These are phyloP conservation scores for Sarocladium strictum DNA, from an alignment of 2,329 filamentous ascomycete species.

Conservation along the genomic window DNA sequence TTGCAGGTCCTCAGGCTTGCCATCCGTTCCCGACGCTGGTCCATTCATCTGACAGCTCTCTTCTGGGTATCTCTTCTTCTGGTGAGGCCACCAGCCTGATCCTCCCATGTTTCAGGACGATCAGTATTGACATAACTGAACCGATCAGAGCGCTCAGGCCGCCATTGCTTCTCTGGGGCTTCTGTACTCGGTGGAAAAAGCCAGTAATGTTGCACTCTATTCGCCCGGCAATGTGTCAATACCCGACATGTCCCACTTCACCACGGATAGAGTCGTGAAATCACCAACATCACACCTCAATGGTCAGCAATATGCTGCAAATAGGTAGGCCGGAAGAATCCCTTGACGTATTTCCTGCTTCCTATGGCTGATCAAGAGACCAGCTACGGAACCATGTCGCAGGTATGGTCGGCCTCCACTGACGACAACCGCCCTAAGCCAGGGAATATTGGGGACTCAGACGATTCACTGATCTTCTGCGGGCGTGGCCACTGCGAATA, in stretches of 20 bases:
- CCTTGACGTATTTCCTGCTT: not conserved
- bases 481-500: slow-evolving; percentile 22
- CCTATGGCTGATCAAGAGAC: not conserved
- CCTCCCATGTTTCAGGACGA: too few species aligned
- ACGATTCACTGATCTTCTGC: slow-evolving; percentile 25
- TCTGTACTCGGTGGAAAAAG: slow-evolving; percentile 34
- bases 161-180: slow-evolving; percentile 36
- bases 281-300: slow-evolving; percentile 15
- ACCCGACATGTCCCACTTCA: slow-evolving; percentile 29
- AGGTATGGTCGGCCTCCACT: slow-evolving; percentile 18
- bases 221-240: slow-evolving; percentile 28
- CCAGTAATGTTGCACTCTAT: slow-evolving; percentile 26
- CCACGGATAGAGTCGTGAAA: slow-evolving; percentile 23
- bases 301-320: slow-evolving; percentile 35
- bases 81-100: not conserved
- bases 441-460: slow-evolving; percentile 24
- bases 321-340: slow-evolving; percentile 23
- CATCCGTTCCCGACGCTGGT: slow-evolving; percentile 18
- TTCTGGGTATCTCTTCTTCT: slow-evolving; percentile 21
- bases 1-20: slow-evolving; percentile 21
- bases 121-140: too few species aligned
- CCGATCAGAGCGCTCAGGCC: slow-evolving; percentile 32
- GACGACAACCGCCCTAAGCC: slow-evolving; percentile 16
- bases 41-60: slow-evolving; percentile 25
- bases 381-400: slow-evolving; percentile 34